Base-by-base conservation (phyloP, 352 stramenopile species). In the Aphanomyces astaci region DNA sequence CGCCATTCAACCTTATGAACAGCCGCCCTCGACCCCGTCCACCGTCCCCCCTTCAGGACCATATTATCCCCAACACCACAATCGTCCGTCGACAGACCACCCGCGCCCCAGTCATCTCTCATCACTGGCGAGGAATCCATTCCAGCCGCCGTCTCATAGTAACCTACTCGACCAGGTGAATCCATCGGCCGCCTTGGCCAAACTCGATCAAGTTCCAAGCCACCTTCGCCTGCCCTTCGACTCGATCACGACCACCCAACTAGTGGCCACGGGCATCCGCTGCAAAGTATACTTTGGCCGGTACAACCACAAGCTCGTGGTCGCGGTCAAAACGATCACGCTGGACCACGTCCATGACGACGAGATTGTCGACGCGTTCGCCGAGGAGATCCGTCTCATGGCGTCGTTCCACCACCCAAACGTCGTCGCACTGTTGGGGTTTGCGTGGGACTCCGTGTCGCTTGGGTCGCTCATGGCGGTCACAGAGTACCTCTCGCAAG, bases 361-460 rank as follows among this genome's bases (percentile, higher is more conserved):
- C 5, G 56, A 65, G 3, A 36, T 28, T 17, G 11, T 65, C 11
- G 56, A 28, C 3, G 33, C 36, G 10, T 65, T 65, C n/a, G 39
- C 56, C 0, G 36, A 65, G 19, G 56, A 65, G 27, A 52, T 65
- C 39, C 56, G 56, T 3, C 31, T 65, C 56, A 65, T 65, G 56
- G 56, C 56, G 7, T 32, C 19, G 56, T 48, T 65, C 17, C 33
- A 5, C 19, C 56, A 65, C 40, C 56, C 32, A 9, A 65, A 65
- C 40, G 36, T 65, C 36, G 39, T 53, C 22, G 17, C 22, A 2
- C 48, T 65, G 9, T 0, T 52, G 13, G 56, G 56, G 10, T 65
- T 53, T 65, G 56, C 56, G 19, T 65, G 56, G 56, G 40, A 65
- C 33, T 24, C 46, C 31, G 4, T 2, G 56, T 48, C 15, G 32